These are phyloP conservation scores for Fusarium sp. DNA, from an alignment of 2,329 filamentous ascomycete genomes.

Conservation along the genomic window DNA sequence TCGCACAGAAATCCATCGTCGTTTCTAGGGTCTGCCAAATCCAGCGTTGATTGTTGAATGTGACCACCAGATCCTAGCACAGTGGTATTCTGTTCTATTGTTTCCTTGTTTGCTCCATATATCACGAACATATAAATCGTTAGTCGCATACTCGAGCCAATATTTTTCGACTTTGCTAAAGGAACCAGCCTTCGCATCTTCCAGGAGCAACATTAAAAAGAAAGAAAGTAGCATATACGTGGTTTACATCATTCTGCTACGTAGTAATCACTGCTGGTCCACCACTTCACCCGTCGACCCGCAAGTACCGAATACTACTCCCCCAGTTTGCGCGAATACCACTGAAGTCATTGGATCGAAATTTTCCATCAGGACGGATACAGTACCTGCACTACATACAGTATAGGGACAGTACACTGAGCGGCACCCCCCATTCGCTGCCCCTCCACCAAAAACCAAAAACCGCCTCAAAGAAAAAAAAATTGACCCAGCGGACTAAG, in stretches of 20 bases:
- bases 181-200: slow-evolving; percentile 23
- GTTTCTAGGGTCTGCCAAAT: slow-evolving; percentile 35
- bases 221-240: slow-evolving; percentile 34
- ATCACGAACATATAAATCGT: slow-evolving; percentile 18
- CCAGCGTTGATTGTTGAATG: slow-evolving; percentile 17
- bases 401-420: slow-evolving; percentile 13
- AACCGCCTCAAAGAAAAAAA: slow-evolving; percentile 12
- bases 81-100: background rate
- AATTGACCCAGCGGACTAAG: slow-evolving; percentile 27
- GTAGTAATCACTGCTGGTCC: background rate
- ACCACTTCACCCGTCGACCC: slow-evolving; percentile 21
- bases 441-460: slow-evolving; percentile 29
- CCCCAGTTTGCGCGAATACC: slow-evolving; percentile 8
- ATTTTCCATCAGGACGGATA: slow-evolving; percentile 20
- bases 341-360: slow-evolving; percentile 36
- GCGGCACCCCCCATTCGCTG: slow-evolving; percentile 37
- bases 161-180: background rate
- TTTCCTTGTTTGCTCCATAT: background rate
- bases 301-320: slow-evolving; percentile 32
- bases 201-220: slow-evolving; percentile 27
- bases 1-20: slow-evolving; percentile 44
- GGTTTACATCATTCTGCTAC: slow-evolving; percentile 31
- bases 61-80: slow-evolving; percentile 27
- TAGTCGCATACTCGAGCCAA: background rate
- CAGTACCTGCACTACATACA: slow-evolving; percentile 9